A percentile compares a stretch with the other conserved stretches of the same genome.
These are phyloP conservation scores for Nicotiana undulata DNA, from an alignment of 257 asterid species.

Conservation along the genomic window DNA sequence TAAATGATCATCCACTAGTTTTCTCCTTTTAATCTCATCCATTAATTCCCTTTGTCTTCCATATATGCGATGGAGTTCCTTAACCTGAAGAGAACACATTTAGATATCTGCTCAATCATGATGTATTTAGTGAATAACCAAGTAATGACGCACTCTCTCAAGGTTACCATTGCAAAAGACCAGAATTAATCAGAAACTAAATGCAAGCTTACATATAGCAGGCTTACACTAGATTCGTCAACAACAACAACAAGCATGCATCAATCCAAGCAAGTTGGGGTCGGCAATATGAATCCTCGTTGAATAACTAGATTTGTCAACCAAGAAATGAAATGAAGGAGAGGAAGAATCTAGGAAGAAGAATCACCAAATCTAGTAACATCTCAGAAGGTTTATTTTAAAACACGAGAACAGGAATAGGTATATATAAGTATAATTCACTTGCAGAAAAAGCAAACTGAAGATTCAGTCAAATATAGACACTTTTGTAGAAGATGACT, in stretches of 20 bases:
- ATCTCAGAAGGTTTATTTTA: background rate
- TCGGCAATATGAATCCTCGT: no score
- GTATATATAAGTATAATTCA: background rate
- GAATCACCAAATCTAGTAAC: background rate
- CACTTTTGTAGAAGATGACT: background rate
- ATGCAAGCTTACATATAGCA: background rate
- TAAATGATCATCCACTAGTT: slow-evolving; percentile 19
- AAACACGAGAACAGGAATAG: no score
- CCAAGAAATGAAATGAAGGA: background rate
- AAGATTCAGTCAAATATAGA: background rate
- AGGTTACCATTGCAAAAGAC: background rate
- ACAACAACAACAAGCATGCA: background rate
- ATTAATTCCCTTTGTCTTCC: slow-evolving; percentile 59
- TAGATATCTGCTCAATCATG: background rate
- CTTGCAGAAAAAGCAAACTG: background rate
- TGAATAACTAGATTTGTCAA: background rate
- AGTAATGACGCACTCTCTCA: background rate
- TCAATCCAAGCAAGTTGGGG: no score
- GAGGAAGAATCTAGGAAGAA: background rate
- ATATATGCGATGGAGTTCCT: slow-evolving; percentile 65
- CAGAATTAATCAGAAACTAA: background rate
- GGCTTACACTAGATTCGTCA: background rate
- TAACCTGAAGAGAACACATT: slow-evolving; percentile 36
- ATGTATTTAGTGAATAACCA: background rate
- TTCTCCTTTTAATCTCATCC: slow-evolving; percentile 40